These are phyloP conservation scores for Populus deltoides DNA, from an alignment of 345 rosid genomes.

Conservation along the genomic window DNA sequence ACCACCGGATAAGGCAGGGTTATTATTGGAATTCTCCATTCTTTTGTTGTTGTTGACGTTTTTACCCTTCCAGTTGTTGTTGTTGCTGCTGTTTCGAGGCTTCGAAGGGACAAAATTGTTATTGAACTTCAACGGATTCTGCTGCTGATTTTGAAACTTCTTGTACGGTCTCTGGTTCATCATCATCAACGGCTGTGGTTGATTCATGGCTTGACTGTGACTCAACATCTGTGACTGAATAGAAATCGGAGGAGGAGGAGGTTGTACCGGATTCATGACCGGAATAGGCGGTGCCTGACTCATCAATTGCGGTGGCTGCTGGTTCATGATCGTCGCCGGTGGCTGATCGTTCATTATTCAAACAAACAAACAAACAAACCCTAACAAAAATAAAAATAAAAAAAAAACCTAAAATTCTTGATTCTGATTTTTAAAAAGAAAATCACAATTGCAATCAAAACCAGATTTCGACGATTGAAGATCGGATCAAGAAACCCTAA, in stretches of 20 bases:
- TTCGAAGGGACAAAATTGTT: constrained; percentile 26
- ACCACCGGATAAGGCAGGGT: constrained; percentile 20
- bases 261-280: constrained; percentile 30
- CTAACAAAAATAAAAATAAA: not conserved
- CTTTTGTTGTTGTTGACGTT: constrained; percentile 45
- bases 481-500: not conserved
- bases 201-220: constrained; percentile 39
- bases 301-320: constrained; percentile 40
- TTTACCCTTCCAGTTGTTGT: constrained; percentile 68
- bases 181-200: constrained; percentile 39
- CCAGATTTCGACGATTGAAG: not conserved
- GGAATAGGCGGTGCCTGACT: constrained; percentile 42
- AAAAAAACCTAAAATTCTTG: not conserved
- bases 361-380: not conserved
- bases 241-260: not conserved
- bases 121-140: constrained; percentile 19
- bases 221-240: constrained; percentile 28
- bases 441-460: not conserved
- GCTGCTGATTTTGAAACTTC: constrained; percentile 13
- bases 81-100: constrained; percentile 19
- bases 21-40: constrained; percentile 29
- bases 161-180: constrained; percentile 32
- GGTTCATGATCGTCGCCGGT: constrained; percentile 35
- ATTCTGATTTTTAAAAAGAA: no score
- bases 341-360: constrained; percentile 54